A percentile compares a stretch with the other conserved stretches of the same genome.
Evolutionary conservation across 2,329 filamentous ascomycete species (phyloP).

Genomic region (Periconia macrospinosa): DNA sequence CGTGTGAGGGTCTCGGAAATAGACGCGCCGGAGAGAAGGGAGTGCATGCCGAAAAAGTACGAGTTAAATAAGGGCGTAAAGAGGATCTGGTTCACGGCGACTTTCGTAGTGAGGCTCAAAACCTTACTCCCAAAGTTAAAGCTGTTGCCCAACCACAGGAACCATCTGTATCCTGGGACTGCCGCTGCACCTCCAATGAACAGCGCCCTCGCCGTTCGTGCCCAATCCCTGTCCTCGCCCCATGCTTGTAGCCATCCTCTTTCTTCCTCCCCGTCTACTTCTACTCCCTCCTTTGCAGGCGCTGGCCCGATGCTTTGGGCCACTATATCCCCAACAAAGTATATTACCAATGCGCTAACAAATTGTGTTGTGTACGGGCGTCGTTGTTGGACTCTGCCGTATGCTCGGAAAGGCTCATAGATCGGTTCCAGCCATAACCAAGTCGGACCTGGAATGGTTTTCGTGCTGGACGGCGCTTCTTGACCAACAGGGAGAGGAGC

Average conservation of each 20-base stretch:
- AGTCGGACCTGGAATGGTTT: constrained; percentile 46
- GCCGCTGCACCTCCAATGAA: constrained; percentile 72
- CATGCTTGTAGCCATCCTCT: constrained; percentile 42
- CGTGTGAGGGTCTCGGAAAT: constrained; percentile 67
- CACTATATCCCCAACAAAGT: constrained; percentile 74
- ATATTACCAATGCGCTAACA: constrained; percentile 74
- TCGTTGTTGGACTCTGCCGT: constrained; percentile 70
- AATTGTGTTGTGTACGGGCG: constrained; percentile 81
- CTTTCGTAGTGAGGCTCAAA: constrained; percentile 72
- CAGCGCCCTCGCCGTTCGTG: constrained; percentile 70
- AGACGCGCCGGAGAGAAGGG: constrained; percentile 60
- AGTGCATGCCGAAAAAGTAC: constrained; percentile 57
- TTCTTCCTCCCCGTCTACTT: constrained; percentile 15
- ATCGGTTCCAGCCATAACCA: constrained; percentile 53
- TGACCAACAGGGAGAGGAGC: constrained; percentile 23
- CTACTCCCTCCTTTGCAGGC: constrained; percentile 1
- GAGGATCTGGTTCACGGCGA: constrained; percentile 74
- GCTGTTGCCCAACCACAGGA: constrained; percentile 72
- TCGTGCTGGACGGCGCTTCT: constrained; percentile 17
- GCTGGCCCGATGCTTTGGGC: constrained; percentile 66
- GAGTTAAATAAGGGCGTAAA: constrained; percentile 71
- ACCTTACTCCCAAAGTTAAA: constrained; percentile 82
- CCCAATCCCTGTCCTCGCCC: constrained; percentile 49
- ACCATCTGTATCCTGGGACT: constrained; percentile 85
- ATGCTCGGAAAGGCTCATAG: constrained; percentile 54